Percentiles rank a stretch among this genome's conserved stretches.
phyloP scores from a whole-genome alignment of 495 filamentous ascomycete genomes.

The Penicillium cataractarum region DNA sequence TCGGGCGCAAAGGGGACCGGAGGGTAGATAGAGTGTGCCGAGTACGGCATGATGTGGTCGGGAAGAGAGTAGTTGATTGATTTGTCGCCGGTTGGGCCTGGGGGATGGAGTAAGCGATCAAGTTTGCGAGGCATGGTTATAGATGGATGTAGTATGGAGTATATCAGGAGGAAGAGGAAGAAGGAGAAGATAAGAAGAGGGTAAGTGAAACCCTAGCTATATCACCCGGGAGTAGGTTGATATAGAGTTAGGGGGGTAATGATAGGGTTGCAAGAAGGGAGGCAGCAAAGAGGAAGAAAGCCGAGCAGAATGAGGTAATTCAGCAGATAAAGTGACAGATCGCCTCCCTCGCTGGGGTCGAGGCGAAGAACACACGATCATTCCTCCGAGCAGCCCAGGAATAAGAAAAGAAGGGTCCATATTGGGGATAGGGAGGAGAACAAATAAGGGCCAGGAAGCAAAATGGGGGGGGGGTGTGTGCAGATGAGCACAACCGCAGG shows the following conservation, averaged over 20 bases:
- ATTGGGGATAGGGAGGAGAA: constrained; percentile 2
- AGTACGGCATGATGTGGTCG: constrained; percentile 51
- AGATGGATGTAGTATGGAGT: constrained; percentile 2
- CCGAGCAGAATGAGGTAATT: background rate
- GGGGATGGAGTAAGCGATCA: constrained; percentile 34
- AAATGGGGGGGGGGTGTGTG: constrained; percentile 1
- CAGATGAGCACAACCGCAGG: constrained; percentile 8
- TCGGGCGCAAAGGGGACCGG: constrained; percentile 48
- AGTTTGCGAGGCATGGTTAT: constrained; percentile 18
- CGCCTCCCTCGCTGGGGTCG: constrained; percentile 16
- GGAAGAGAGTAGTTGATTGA: constrained; percentile 48
- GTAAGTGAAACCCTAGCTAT: background rate
- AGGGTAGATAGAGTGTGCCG: constrained; percentile 50
- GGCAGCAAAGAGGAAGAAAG: background rate
- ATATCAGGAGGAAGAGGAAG: background rate
- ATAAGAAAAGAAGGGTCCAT: constrained; percentile 16
- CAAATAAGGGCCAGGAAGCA: background rate
- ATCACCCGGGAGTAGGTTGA: background rate
- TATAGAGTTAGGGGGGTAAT: background rate
- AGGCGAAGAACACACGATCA: constrained; percentile 23
- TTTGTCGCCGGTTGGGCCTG: constrained; percentile 41
- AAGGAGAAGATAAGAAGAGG: background rate
- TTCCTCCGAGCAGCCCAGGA: constrained; percentile 15
- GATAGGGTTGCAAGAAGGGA: background rate
- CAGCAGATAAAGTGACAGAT: constrained; percentile 4